Evolutionary conservation across 2,329 filamentous ascomycete genomes (phyloP).

Genomic region (Albifimbria verrucaria): DNA sequence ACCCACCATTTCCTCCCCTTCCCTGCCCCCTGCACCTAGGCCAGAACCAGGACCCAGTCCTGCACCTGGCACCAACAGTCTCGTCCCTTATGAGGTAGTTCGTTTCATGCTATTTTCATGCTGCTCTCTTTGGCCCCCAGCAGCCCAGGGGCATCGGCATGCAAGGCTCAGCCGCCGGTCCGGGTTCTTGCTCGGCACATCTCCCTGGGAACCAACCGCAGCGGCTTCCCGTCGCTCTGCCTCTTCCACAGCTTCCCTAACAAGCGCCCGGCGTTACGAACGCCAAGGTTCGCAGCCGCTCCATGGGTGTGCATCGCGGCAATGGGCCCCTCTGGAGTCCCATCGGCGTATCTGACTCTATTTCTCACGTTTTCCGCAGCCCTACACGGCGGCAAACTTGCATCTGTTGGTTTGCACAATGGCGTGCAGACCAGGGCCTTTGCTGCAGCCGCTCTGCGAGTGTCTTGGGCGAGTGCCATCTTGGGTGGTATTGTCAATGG

Average conservation of each 20-base stretch:
- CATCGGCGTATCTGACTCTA: not conserved
- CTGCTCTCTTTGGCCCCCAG: not conserved
- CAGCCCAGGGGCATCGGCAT: not conserved
- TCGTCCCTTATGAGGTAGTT: not conserved
- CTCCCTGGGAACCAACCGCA: not conserved
- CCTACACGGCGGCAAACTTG: not conserved
- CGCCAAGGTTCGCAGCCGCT: not conserved
- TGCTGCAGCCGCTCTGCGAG: constrained; percentile 8
- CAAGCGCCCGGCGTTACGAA: not conserved
- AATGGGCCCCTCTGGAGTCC: not conserved
- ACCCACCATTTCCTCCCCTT: not conserved
- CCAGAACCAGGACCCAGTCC: too few relatives aligned
- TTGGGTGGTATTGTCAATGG: constrained; percentile 14
- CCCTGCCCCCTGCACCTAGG: too few relatives aligned
- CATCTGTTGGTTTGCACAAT: not conserved
- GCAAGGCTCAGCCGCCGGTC: not conserved
- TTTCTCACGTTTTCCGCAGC: not conserved
- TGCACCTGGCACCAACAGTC: not conserved
- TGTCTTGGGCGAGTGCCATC: constrained; percentile 4
- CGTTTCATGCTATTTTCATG: not conserved
- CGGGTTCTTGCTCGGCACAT: not conserved
- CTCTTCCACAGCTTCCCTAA: not conserved
- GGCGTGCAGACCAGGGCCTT: constrained; percentile 3
- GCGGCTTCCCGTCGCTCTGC: not conserved
- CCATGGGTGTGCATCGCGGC: not conserved